phyloP scores from a whole-genome alignment of 2,329 filamentous ascomycete species.

The Didymella arachidicola region DNA sequence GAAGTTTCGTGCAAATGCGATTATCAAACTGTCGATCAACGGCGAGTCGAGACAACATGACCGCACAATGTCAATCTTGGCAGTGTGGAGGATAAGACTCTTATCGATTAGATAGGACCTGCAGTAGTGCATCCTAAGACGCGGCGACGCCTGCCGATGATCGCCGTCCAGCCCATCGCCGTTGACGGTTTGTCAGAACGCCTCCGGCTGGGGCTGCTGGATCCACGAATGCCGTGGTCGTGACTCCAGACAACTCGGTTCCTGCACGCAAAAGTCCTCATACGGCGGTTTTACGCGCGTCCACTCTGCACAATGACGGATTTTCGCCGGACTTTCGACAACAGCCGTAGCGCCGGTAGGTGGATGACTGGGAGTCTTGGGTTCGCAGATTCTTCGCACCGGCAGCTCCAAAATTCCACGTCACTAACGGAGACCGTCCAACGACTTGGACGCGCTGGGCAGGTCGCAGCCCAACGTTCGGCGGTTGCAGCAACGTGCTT shows the following conservation, averaged over 20 bases:
- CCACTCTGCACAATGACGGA: constrained; percentile 16
- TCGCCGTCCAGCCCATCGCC: constrained; percentile 8
- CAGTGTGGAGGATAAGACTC: constrained; percentile 27
- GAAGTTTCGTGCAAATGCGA: background rate
- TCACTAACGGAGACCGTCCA: background rate
- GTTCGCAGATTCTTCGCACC: background rate
- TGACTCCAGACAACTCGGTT: constrained; percentile 3
- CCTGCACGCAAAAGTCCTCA: constrained; percentile 3
- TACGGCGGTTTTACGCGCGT: constrained; percentile 14
- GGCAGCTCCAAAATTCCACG: background rate
- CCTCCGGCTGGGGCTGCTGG: constrained; percentile 7
- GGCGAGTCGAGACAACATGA: constrained; percentile 3
- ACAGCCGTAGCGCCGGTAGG: background rate
- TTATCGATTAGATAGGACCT: constrained; percentile 36
- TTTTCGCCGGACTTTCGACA: constrained; percentile 6
- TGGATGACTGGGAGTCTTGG: background rate
- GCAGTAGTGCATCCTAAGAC: constrained; percentile 20
- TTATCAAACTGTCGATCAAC: constrained; percentile 2
- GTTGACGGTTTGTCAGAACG: constrained; percentile 7
- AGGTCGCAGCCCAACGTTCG: constrained; percentile 1
- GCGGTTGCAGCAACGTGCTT: background rate
- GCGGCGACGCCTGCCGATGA: constrained; percentile 18
- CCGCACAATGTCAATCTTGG: background rate
- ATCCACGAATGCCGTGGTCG: background rate
- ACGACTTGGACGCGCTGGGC: background rate